A percentile compares a stretch with the other conserved stretches of the same genome.
Conservation (phyloP, 345 rosid species). For the Eucalyptus sideroxylon region DNA sequence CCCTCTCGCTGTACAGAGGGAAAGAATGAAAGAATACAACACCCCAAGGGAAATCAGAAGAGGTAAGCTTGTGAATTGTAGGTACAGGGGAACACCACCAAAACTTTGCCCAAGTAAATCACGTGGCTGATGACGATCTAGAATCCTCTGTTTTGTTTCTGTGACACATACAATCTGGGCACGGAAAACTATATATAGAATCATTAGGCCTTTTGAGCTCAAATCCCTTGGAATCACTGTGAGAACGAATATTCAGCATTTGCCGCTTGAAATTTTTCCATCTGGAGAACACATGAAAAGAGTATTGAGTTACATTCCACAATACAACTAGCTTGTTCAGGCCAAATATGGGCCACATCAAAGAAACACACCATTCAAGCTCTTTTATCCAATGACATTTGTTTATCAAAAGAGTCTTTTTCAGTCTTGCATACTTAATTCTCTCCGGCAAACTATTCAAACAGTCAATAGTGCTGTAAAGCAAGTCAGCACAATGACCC, state of each 20-base stretch:
- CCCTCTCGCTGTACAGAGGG: conserved; percentile 15
- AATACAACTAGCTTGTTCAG: neutral
- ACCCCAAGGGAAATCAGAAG: conserved; percentile 11
- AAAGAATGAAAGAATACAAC: neutral
- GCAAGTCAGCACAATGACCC: neutral
- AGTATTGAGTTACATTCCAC: neutral
- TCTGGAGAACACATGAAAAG: conserved; percentile 17
- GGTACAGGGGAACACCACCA: conserved; percentile 1
- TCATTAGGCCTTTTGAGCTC: conserved; percentile 86
- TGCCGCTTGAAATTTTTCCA: conserved; percentile 95
- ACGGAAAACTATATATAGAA: conserved; percentile 80
- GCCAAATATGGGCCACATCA: neutral
- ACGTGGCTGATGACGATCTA: conserved; percentile 25
- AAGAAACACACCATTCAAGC: neutral
- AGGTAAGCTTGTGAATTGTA: conserved; percentile 2
- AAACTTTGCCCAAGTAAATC: conserved; percentile 3
- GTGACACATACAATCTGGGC: conserved; percentile 97
- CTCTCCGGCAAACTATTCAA: neutral
- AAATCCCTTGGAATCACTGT: conserved; percentile 88
- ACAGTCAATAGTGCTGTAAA: neutral
- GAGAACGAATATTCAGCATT: conserved; percentile 80
- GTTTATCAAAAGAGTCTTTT: neutral
- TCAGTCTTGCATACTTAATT: neutral
- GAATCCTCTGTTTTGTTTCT: conserved; percentile 46
- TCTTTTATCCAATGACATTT: neutral